phyloP scores from a whole-genome alignment of 2,329 filamentous ascomycete genomes.

The Proliferodiscus dingleyae region DNA sequence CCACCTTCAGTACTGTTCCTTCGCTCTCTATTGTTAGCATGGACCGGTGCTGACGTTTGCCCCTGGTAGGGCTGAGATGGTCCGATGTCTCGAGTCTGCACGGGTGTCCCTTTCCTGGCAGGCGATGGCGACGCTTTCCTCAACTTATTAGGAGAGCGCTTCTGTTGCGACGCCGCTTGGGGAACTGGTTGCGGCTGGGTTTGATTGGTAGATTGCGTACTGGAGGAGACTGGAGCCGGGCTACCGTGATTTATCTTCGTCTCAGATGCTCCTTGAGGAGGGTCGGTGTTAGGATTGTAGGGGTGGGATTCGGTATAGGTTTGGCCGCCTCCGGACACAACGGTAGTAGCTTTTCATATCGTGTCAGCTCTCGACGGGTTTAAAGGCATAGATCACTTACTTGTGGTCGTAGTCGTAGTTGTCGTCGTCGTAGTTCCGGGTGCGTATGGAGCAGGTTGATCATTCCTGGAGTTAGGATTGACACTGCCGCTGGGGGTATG shows the following conservation, averaged over 20 bases:
- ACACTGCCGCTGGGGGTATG: too few relatives aligned
- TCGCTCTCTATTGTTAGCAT: background rate
- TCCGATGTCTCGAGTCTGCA: background rate
- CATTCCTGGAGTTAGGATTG: too few relatives aligned
- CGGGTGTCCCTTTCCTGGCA: background rate
- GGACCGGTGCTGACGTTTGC: background rate
- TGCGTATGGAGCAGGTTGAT: too few relatives aligned
- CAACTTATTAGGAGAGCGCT: background rate
- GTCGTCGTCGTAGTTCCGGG: conserved; percentile 23
- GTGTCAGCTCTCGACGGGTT: conserved; percentile 1
- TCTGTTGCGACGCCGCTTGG: background rate
- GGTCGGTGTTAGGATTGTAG: conserved; percentile 23
- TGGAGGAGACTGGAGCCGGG: background rate
- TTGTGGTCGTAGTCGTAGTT: conserved; percentile 25
- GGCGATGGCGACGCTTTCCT: background rate
- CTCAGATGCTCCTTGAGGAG: conserved; percentile 20
- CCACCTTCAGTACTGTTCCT: conserved; percentile 10
- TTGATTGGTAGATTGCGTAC: background rate
- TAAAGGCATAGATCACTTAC: conserved; percentile 12
- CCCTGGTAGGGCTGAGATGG: background rate
- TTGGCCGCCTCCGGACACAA: conserved; percentile 20
- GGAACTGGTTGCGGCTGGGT: background rate
- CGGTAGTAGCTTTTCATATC: conserved; percentile 21
- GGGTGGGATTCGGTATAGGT: conserved; percentile 21
- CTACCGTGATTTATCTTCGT: conserved; percentile 13